These are phyloP conservation scores for Leccinum fuscescens DNA, from an alignment of 1,284 basidiomycete species.

Conservation along the genomic window DNA sequence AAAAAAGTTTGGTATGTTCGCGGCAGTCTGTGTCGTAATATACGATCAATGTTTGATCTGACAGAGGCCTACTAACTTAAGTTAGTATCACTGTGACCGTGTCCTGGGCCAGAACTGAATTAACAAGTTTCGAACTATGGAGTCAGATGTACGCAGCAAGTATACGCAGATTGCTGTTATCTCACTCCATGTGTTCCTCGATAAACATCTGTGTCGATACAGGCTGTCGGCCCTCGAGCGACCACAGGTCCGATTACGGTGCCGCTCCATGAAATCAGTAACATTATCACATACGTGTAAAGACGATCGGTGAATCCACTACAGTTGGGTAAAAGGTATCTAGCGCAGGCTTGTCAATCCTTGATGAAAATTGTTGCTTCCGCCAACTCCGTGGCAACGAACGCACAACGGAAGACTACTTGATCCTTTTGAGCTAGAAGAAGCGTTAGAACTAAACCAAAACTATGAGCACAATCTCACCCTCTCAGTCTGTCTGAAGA, in stretches of 20 bases:
- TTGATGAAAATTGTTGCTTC: not conserved
- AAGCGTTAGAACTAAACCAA: slow-evolving; percentile 12
- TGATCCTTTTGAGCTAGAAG: slow-evolving; percentile 66
- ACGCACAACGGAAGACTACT: slow-evolving; percentile 35
- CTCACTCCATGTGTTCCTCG: too few relatives aligned
- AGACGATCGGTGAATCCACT: not conserved
- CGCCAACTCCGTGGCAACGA: not conserved
- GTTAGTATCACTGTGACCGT: too few relatives aligned
- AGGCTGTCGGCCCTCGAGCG: not conserved
- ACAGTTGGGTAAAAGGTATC: slow-evolving; percentile 21
- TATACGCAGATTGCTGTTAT: too few relatives aligned
- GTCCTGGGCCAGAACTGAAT: too few relatives aligned
- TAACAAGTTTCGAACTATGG: too few relatives aligned
- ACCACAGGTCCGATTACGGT: not conserved
- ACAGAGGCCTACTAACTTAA: too few relatives aligned
- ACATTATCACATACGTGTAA: not conserved
- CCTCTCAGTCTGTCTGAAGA: slow-evolving; percentile 69
- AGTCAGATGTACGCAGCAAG: too few relatives aligned
- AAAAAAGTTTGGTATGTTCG: too few relatives aligned
- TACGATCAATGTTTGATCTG: too few relatives aligned
- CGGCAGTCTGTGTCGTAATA: too few relatives aligned
- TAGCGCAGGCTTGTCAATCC: slow-evolving; percentile 5
- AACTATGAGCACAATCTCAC: slow-evolving; percentile 41
- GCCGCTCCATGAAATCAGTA: not conserved
- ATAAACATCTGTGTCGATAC: not conserved